Base-by-base conservation (phyloP, 2,329 filamentous ascomycete species). In the Drechslerella stenobrocha region DNA sequence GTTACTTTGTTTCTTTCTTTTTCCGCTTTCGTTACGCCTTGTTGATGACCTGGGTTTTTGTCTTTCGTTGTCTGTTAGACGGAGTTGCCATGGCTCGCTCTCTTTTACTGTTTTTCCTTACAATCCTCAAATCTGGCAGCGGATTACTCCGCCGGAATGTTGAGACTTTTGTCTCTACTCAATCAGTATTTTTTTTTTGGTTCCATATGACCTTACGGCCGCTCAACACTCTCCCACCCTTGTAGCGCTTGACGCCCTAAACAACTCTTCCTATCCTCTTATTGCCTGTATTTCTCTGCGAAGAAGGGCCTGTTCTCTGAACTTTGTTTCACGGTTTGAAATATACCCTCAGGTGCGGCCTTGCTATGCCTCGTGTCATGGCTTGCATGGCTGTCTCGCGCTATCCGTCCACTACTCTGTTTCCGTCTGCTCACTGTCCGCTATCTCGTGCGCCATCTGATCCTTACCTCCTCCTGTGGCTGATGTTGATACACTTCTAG, bases 1-100 rank as follows among this genome's bases (percentile, higher is more conserved):
- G 37, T 57, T 69, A 32, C 9, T n/a, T 18, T 47, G 22, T 15
- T 34, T 51, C 5, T 51, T 52, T 52, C 55, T 32, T 48, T 35
- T 61, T 53, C 52, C 52, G 35, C 45, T 65, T 70, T 65, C 32
- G 65, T 58, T 69, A 69, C 58, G 30, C 26, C 57, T 56, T 52
- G 51, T 51, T 66, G 47, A 60, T 37, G 55, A 60, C 55, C 28
- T 55, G 50, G 63, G 32, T 53, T 45, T 22, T 26, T 30, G 56
- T 42, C 34, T 45, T 70, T 70, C 32, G 66, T 55, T 70, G 65
- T 51, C 66, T 34, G 53, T 67, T 60, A 67, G 55, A 67, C 37
- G 63, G 63, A 60, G 63, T 67, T 60, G 50, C 45, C 40, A 35
- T 60, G 63, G 63, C 37, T 60, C 51, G 59, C 37, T 42, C 23